phyloP scores from a whole-genome alignment of 495 filamentous ascomycete species.

The Lichina pygmaea region DNA sequence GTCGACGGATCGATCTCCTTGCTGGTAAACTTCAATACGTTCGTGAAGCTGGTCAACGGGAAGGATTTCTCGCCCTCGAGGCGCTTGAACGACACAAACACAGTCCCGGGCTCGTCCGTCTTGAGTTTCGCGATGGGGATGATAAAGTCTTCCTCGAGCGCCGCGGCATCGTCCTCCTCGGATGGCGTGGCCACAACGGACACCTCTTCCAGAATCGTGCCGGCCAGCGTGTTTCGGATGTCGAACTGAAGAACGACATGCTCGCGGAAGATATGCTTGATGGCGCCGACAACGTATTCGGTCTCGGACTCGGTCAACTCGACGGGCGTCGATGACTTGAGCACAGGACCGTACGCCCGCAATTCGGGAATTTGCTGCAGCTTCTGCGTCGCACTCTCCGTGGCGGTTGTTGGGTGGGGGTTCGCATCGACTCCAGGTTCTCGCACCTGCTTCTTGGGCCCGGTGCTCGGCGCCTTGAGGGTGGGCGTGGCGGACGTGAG shows the following conservation, averaged over 20 bases:
- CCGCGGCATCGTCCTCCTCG: conserved; percentile 40
- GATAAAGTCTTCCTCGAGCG: conserved; percentile 70
- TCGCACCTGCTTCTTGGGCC: conserved; percentile 45
- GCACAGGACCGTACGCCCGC: conserved; percentile 58
- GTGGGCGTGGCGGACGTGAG: conserved; percentile 77
- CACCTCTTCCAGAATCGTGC: conserved; percentile 73
- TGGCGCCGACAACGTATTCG: conserved; percentile 77
- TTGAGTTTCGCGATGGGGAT: conserved; percentile 59
- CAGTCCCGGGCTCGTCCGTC: conserved; percentile 63
- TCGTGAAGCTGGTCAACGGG: conserved; percentile 58
- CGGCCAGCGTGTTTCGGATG: conserved; percentile 87
- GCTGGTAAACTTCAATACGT: conserved; percentile 84
- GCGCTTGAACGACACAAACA: conserved; percentile 89
- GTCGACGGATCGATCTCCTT: conserved; percentile 96
- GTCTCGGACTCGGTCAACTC: conserved; percentile 93
- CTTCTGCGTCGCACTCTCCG: conserved; percentile 69
- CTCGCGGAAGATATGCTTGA: conserved; percentile 96
- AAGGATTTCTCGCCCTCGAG: conserved; percentile 40
- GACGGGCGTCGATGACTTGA: conserved; percentile 67
- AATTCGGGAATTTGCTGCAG: conserved; percentile 76
- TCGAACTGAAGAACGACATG: conserved; percentile 92
- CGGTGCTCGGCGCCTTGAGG: conserved; percentile 72
- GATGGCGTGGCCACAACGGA: conserved; percentile 65
- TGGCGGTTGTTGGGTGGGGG: conserved; percentile 43
- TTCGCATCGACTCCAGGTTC: conserved; percentile 42